Percentiles rank a stretch among this genome's conserved stretches.
These are phyloP conservation scores for Eimeria sp. DNA, from an alignment of 169 alveolate species.

Conservation along the genomic window DNA sequence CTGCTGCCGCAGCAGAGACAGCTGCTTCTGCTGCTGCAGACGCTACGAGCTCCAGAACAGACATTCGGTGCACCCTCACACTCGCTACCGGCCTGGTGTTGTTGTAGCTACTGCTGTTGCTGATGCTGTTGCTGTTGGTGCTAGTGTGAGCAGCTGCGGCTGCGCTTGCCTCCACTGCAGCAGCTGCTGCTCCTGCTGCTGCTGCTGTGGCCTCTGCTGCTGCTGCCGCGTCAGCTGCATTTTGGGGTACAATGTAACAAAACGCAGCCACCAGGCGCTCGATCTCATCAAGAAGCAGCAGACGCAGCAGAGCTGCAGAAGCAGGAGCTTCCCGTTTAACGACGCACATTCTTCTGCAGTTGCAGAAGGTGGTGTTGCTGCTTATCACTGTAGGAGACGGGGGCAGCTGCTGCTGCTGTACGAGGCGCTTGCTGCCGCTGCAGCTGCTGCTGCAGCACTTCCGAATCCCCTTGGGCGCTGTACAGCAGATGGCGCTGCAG, in stretches of 20 bases:
- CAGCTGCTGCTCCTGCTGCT: slow-evolving; percentile 40
- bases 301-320: slow-evolving; percentile 25
- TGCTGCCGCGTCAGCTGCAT: slow-evolving; percentile 36
- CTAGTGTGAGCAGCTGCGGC: neutral
- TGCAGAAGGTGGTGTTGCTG: slow-evolving; percentile 22
- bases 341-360: neutral
- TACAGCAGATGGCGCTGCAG: slow-evolving; percentile 16
- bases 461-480: neutral
- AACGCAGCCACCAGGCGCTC: slow-evolving; percentile 50
- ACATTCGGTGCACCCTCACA: neutral
- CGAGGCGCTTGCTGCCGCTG: slow-evolving; percentile 4
- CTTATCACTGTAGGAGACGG: neutral
- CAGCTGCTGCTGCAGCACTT: neutral
- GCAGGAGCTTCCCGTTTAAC: neutral
- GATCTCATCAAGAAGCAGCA: slow-evolving; percentile 42
- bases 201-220: slow-evolving; percentile 51
- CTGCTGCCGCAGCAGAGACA: neutral
- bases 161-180: slow-evolving; percentile 29
- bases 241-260: slow-evolving; percentile 18
- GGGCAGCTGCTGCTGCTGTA: slow-evolving; percentile 16
- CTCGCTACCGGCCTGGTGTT: neutral
- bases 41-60: slow-evolving; percentile 2
- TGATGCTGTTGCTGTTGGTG: slow-evolving; percentile 1
- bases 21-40: slow-evolving; percentile 57
- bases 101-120: neutral